Evolutionary conservation across 2,329 filamentous ascomycete genomes (phyloP).

Genomic region (Coniochaeta sp.): DNA sequence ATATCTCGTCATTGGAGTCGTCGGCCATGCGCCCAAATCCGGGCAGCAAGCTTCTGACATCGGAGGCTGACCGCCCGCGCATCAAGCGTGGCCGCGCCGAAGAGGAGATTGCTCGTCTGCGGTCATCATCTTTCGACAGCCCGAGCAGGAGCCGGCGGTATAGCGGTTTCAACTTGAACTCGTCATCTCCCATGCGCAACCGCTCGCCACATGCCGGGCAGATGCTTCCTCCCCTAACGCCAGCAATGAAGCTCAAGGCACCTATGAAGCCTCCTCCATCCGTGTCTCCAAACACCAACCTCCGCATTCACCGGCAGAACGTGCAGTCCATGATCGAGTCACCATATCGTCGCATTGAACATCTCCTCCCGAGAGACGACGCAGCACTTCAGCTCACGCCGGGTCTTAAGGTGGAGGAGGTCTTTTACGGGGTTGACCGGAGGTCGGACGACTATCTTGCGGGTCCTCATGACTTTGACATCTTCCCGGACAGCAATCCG

Average conservation of each 20-base stretch:
- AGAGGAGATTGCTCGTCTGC: conserved; percentile 88
- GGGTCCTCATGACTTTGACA: conserved; percentile 52
- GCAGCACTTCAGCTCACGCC: conserved; percentile 54
- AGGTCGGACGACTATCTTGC: conserved; percentile 40
- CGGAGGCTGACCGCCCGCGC: conserved; percentile 71
- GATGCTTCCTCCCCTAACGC: conserved; percentile 72
- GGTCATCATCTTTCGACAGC: conserved; percentile 88
- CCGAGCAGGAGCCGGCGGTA: conserved; percentile 63
- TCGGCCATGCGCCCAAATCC: conserved; percentile 71
- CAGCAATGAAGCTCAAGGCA: conserved; percentile 72
- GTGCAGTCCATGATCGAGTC: conserved; percentile 78
- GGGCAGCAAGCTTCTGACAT: conserved; percentile 59
- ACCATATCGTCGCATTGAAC: conserved; percentile 46
- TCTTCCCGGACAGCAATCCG: conserved; percentile 43
- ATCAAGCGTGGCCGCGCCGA: conserved; percentile 88
- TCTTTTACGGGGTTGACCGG: conserved; percentile 38
- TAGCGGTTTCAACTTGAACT: conserved; percentile 43
- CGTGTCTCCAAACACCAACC: conserved; percentile 86
- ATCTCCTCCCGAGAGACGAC: conserved; percentile 39
- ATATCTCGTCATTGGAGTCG: conserved; percentile 93
- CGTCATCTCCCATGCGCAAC: conserved; percentile 63
- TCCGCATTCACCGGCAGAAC: conserved; percentile 78
- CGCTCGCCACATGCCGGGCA: conserved; percentile 41
- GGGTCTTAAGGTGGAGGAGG: conserved; percentile 56
- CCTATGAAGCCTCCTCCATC: conserved; percentile 58